Evolutionary conservation across 768 basidiomycete species (phyloP), one percentile per base, ranked within the genome.

Genomic region (Obba rivulosa): DNA sequence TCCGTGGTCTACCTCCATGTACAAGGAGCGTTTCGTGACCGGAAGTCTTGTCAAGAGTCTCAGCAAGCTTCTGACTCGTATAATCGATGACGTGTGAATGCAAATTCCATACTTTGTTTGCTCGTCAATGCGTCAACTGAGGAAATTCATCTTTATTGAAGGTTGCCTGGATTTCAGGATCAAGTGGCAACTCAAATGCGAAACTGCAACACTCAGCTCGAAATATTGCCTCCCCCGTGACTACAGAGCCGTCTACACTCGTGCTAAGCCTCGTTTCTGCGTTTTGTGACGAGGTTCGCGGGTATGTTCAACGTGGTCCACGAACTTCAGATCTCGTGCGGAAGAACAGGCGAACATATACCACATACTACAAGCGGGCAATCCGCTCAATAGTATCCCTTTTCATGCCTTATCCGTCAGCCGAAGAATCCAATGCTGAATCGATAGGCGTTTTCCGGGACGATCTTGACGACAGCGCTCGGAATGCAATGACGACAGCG

Each of bases 1-100:
- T 0, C 83, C 83, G 0, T 88, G 85, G 85, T 69, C 56, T 16
- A 60, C 61, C 2, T 67, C 79, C 13, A 24, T 52, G 1, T 68
- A 77, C 41, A 69, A 71, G 25, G 50, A 56, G 17, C 74, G 81
- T 2, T 79, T 85, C 40, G 85, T 85, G 0, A 75, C 81, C 25
- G 68, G 62, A 3, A 74, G 74, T 28, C 72, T 87, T 13, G 78
- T 84, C 0, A 52, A 64, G 3, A 72, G 70, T 48, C 67, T 84
- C 17, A 82, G 82, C 45, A 56, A 56, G 35, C 66, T 81, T 8
- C 67, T 87, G 8, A 69, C 79, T 43, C 1, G 53, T 21, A 46
- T 58, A 35, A 61, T 61, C 21, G 40, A 53, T 39, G 53, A 56
- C 0, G 39, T 48, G 59, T 57, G 13, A 20, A 43, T n/a, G n/a